Evolutionary conservation across 495 filamentous ascomycete species (phyloP).

Genomic region (Xylaria palmicola): DNA sequence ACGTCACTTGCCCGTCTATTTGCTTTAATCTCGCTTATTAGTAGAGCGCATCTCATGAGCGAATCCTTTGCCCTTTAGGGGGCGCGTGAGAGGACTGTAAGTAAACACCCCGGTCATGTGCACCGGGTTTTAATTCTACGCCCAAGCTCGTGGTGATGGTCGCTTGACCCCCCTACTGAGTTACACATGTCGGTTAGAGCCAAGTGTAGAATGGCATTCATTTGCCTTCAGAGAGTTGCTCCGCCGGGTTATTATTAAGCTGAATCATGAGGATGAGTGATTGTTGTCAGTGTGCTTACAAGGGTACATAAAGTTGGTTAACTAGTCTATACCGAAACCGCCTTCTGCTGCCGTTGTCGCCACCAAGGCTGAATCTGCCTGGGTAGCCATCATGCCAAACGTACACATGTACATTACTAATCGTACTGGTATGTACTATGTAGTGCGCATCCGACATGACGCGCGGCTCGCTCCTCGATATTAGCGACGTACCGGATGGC

Average conservation of each 20-base stretch:
- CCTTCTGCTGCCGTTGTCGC: neutral
- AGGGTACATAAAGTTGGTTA: too few relatives aligned
- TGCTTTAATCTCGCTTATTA: neutral
- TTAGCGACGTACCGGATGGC: neutral
- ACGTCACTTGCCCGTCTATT: neutral
- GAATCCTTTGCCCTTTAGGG: neutral
- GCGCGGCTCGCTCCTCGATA: neutral
- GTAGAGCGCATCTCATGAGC: slow-evolving; percentile 1
- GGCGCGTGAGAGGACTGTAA: slow-evolving; percentile 2
- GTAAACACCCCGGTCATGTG: slow-evolving; percentile 11
- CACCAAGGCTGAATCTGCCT: slow-evolving; percentile 5
- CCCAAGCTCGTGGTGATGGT: slow-evolving; percentile 5
- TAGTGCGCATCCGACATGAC: neutral
- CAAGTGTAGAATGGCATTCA: slow-evolving; percentile 1
- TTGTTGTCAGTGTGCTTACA: too few relatives aligned
- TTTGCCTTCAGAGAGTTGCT: too few relatives aligned
- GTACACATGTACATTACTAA: neutral
- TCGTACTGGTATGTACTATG: neutral
- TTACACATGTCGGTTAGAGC: neutral
- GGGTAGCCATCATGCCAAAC: too few relatives aligned
- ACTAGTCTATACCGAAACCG: too few relatives aligned
- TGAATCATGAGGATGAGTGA: neutral
- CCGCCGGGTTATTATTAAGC: neutral
- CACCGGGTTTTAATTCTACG: neutral
- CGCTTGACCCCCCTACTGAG: slow-evolving; percentile 10